Base-by-base conservation (phyloP, 495 filamentous ascomycete genomes). In the Cercophora samala region DNA sequence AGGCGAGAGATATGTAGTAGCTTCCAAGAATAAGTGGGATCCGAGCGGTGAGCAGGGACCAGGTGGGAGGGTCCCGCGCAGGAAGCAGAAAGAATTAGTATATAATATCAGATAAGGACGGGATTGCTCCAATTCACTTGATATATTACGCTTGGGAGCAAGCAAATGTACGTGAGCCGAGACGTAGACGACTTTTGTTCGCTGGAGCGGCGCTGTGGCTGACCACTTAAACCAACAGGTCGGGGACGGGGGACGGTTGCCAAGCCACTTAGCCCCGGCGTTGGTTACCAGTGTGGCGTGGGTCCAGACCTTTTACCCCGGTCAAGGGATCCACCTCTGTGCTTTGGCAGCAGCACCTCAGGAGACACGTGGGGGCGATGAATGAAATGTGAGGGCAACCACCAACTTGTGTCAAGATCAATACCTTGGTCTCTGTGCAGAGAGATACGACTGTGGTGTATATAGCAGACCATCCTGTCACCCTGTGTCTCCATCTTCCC, bases 361-460 rank as follows among this genome's bases (percentile, higher is more conserved):
- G 13, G 22, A 29, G 18, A 58, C 66, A 68, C 66, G 66, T 68
- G 66, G 66, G 62, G 62, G 18, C 29, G 51, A 60, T 23, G 62
- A 19, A 37, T 24, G 21, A 68, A 32, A 60, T 60, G 32, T 64
- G 61, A 68, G 66, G 62, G 4, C 55, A 22, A 60, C 53, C 53
- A 56, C 53, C 37, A 32, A 8, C 3, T 32, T 32, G 29, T 32
- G 29, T 4, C n/a, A 29, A 29, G 26, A 29, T 4, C 26, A 29
- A 29, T 0, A 5, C 26, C n/a, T 5, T 29, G 26, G 8, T 29
- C n/a, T 29, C 26, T 29, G 26, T 29, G 4, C 4, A 29, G 4
- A 29, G 26, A 4, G 8, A 29, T 29, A 29, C 26, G 4, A 29
- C 26, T 29, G 26, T 29, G n/a, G n/a, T n/a, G n/a, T n/a, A n/a